Percentiles rank a stretch among this genome's conserved stretches.
These are phyloP conservation scores for Russula brevipes DNA, from an alignment of 768 basidiomycete genomes.

Conservation along the genomic window DNA sequence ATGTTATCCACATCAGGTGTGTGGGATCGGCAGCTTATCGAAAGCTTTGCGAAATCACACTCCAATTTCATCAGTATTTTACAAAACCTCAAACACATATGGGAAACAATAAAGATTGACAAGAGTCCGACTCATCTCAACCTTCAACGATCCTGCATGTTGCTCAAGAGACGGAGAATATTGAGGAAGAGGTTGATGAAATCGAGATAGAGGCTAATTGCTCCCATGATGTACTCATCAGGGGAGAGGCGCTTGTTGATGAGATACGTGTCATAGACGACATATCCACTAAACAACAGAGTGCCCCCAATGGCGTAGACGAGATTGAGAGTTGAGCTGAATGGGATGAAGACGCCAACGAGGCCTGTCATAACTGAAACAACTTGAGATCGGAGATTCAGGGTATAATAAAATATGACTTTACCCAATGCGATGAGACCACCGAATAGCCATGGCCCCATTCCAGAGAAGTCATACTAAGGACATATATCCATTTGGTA, in stretches of 20 bases:
- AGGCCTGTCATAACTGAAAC: constrained; percentile 69
- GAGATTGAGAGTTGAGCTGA: constrained; percentile 74
- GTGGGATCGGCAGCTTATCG: no score
- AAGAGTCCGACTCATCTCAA: not conserved
- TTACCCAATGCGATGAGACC: constrained; percentile 73
- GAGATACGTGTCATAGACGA: constrained; percentile 85
- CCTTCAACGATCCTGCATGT: constrained; percentile 40
- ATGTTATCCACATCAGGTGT: not conserved
- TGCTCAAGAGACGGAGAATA: constrained; percentile 77
- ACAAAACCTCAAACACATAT: not conserved
- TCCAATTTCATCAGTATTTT: no score
- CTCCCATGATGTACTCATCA: constrained; percentile 89
- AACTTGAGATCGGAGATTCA: not conserved
- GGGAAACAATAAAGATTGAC: not conserved
- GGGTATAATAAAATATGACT: constrained; percentile 25
- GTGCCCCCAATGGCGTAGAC: constrained; percentile 73
- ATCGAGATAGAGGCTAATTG: constrained; percentile 92
- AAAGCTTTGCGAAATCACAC: no score
- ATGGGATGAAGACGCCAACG: constrained; percentile 83
- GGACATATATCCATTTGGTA: constrained; percentile 1
- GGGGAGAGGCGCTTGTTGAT: constrained; percentile 87
- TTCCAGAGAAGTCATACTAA: constrained; percentile 90
- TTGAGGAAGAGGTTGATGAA: constrained; percentile 87
- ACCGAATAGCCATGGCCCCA: constrained; percentile 88
- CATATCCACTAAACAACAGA: constrained; percentile 83